These are phyloP conservation scores for Excoecaria agallocha DNA, from an alignment of 345 rosid genomes.

Conservation along the genomic window DNA sequence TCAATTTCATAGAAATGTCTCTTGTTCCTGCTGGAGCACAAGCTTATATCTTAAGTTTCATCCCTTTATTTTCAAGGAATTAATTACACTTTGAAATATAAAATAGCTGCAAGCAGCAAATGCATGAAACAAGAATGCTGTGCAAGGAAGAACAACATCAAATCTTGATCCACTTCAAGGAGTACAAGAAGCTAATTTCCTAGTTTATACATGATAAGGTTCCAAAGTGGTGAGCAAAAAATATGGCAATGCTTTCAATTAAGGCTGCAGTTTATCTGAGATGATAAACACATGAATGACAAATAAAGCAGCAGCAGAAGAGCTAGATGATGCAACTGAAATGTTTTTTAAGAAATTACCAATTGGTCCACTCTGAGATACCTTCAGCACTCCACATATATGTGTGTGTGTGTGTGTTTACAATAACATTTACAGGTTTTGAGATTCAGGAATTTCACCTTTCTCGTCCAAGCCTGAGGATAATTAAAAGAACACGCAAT, in stretches of 20 bases:
- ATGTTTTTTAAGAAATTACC: not conserved
- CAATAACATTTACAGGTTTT: not conserved
- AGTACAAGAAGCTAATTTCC: not conserved
- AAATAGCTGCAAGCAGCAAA: not conserved
- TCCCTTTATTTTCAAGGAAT: not conserved
- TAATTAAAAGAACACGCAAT: slow-evolving; percentile 9
- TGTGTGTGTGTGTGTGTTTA: not conserved
- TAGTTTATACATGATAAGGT: not conserved
- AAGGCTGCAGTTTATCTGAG: not conserved
- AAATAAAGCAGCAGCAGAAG: not conserved
- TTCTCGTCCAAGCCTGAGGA: not conserved
- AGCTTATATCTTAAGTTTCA: not conserved
- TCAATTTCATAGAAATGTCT: not conserved
- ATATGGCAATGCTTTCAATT: not conserved
- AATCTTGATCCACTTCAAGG: slow-evolving; percentile 5
- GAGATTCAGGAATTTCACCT: not conserved
- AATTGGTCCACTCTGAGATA: not conserved
- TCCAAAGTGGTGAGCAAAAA: not conserved
- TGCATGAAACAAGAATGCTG: not conserved
- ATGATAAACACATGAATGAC: not conserved
- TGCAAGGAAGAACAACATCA: not conserved
- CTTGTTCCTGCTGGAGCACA: not conserved
- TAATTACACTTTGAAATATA: not conserved
- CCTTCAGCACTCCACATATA: not conserved
- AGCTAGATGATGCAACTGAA: not conserved